Conservation (phyloP, 2,329 filamentous ascomycete species). For the Phyllosticta capitalensis region DNA sequence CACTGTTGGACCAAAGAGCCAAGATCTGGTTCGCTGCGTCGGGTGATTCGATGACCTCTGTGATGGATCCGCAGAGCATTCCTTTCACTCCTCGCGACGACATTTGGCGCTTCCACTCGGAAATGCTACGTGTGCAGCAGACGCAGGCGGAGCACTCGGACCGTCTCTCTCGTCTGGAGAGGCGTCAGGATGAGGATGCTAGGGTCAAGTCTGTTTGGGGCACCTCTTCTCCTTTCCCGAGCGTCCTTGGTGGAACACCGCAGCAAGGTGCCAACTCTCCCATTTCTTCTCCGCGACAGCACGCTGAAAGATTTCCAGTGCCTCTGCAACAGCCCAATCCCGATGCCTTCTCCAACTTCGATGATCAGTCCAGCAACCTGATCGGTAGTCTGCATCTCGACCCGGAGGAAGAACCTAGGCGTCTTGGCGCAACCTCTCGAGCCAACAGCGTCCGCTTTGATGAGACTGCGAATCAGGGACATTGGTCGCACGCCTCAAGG, state of each 20-base stretch:
- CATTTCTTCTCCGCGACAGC: neutral
- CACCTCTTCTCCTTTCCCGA: slow-evolving; percentile 78
- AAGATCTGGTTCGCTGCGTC: neutral
- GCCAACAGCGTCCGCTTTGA: slow-evolving; percentile 98
- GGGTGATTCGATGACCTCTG: slow-evolving; percentile 13
- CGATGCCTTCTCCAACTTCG: slow-evolving; percentile 82
- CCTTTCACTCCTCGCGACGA: slow-evolving; percentile 55
- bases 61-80: slow-evolving; percentile 54
- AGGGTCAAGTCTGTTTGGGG: slow-evolving; percentile 79
- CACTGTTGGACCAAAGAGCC: neutral
- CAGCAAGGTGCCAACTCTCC: slow-evolving; percentile 61
- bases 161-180: slow-evolving; percentile 51
- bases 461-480: slow-evolving; percentile 84
- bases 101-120: slow-evolving; percentile 54
- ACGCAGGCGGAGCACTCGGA: slow-evolving; percentile 53
- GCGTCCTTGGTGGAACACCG: slow-evolving; percentile 68
- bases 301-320: slow-evolving; percentile 42
- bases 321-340: slow-evolving; percentile 68
- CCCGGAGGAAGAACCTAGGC: slow-evolving; percentile 74
- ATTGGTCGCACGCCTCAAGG: slow-evolving; percentile 74
- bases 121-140: slow-evolving; percentile 51
- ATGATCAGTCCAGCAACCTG: slow-evolving; percentile 73
- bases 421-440: slow-evolving; percentile 77
- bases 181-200: slow-evolving; percentile 53
- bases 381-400: slow-evolving; percentile 77